These are phyloP conservation scores for Phytophthora cactorum DNA, from an alignment of 352 stramenopile species.

Conservation along the genomic window DNA sequence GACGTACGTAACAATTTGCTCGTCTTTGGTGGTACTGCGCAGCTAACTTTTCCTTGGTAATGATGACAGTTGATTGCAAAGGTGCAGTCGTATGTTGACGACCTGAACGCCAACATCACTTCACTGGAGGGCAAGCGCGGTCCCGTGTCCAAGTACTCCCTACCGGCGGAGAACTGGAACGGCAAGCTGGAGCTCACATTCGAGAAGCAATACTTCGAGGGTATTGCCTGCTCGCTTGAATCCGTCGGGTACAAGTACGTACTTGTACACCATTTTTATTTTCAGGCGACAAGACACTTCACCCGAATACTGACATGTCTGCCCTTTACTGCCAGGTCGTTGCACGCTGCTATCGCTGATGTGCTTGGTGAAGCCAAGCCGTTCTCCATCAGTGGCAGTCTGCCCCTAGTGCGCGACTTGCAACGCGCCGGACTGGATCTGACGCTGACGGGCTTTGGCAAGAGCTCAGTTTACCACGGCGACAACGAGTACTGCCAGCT, in stretches of 20 bases:
- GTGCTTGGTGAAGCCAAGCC: conserved; percentile 85
- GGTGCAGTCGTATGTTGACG: conserved; percentile 83
- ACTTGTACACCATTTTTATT: neutral
- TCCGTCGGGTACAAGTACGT: conserved; percentile 87
- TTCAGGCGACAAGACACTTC: neutral
- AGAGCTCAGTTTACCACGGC: conserved; percentile 87
- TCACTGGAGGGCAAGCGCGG: conserved; percentile 84
- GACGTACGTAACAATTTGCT: conserved; percentile 51
- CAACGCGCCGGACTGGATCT: conserved; percentile 74
- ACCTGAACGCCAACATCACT: conserved; percentile 87
- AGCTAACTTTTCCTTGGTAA: neutral
- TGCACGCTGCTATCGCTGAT: conserved; percentile 76
- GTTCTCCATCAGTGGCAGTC: conserved; percentile 90
- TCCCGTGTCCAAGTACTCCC: conserved; percentile 92
- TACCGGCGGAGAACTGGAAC: conserved; percentile 77
- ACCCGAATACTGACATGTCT: neutral
- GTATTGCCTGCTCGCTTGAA: conserved; percentile 92
- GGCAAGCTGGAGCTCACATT: conserved; percentile 92
- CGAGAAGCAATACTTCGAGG: conserved; percentile 80
- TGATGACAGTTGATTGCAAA: conserved; percentile 63
- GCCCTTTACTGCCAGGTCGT: conserved; percentile 38
- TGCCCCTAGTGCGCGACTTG: conserved; percentile 76
- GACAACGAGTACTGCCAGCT: conserved; percentile 92
- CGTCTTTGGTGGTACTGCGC: neutral
- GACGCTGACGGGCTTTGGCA: conserved; percentile 74